Evolutionary conservation across 768 basidiomycete species (phyloP), one percentile per base, ranked within the genome.

Genomic region (Russula ochroleuca): DNA sequence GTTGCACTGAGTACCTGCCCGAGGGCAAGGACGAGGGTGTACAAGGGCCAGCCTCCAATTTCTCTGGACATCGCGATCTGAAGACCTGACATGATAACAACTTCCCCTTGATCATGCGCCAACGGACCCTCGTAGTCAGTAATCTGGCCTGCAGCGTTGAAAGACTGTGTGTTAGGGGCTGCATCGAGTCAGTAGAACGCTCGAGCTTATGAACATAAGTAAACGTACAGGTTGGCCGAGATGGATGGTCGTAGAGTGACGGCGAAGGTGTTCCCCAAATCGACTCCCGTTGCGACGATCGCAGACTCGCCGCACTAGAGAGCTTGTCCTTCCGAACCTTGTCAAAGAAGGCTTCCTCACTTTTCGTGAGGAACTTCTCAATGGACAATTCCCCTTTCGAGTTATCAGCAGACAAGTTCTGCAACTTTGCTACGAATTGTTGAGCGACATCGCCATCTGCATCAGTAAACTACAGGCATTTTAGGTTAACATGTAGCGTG

Each of bases 1-100:
- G 92, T 93, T 3, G 92, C 92, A 61, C 88, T 86, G 67, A 94
- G 75, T 88, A 94, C 92, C 79, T 92, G 94, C 38, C 94, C 94
- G 35, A 89, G 67, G 33, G 87, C 93, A 65, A 96, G 90, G 70
- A 95, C 78, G 69, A 95, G 89, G 47, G 92, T 89, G 74, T 97
- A 97, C 66, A 97, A 73, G 0, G 94, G 94, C 94, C 94, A 97
- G 40, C 90, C 88, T 47, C 76, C 83, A 52, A 94, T 73, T 73
- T 92, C 85, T 49, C 92, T 80, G 35, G 90, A 81, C 83, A 97
- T 81, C 25, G 85, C 83, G 66, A 95, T 88, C 72, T 97, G 94
- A 49, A 94, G 72, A 60, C 88, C 79, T 7, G 86, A 88, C 92
- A 97, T 92, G 19, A 92, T 80, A 31, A 84, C 84, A 21, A 81